phyloP scores from a whole-genome alignment of 208 protist genomes.

The Trypanosoma grayi region DNA sequence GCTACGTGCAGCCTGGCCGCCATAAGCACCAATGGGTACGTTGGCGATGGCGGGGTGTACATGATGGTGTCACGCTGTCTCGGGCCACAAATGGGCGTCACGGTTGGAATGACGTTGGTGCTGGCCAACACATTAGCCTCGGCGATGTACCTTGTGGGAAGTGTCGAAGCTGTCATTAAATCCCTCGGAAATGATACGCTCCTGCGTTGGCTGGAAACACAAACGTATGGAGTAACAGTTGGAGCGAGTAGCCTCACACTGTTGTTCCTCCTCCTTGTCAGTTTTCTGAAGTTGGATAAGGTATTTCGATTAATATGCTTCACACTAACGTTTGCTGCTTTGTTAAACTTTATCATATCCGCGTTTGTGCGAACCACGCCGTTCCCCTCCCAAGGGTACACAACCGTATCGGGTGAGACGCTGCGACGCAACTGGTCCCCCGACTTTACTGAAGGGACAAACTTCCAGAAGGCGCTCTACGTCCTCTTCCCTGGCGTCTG shows the following conservation, averaged over 20 bases:
- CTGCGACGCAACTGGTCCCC: slow-evolving; percentile 29
- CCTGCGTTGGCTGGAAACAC: slow-evolving; percentile 8
- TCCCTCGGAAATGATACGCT: slow-evolving; percentile 13
- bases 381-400: slow-evolving; percentile 9
- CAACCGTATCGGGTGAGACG: slow-evolving; percentile 10
- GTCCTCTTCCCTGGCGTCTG: slow-evolving; percentile 73
- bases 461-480: slow-evolving; percentile 45
- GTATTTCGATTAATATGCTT: slow-evolving; percentile 30
- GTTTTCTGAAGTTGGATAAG: slow-evolving; percentile 25
- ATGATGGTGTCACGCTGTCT: slow-evolving; percentile 63
- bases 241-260: slow-evolving; percentile 11
- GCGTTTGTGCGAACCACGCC: slow-evolving; percentile 2
- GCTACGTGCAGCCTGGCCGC: slow-evolving; percentile 32
- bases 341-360: slow-evolving; percentile 23
- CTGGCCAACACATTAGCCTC: slow-evolving; percentile 47
- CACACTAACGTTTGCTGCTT: slow-evolving; percentile 13
- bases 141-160: slow-evolving; percentile 56
- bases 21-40: slow-evolving; percentile 58
- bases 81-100: slow-evolving; percentile 63
- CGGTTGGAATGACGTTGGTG: slow-evolving; percentile 73
- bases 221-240: slow-evolving; percentile 23
- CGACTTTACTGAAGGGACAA: slow-evolving; percentile 10
- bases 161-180: slow-evolving; percentile 15
- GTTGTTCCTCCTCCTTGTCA: slow-evolving; percentile 22
- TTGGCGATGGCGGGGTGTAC: slow-evolving; percentile 71